phyloP scores from a whole-genome alignment of 768 basidiomycete species.

The Omphalotus guepiniiformis region DNA sequence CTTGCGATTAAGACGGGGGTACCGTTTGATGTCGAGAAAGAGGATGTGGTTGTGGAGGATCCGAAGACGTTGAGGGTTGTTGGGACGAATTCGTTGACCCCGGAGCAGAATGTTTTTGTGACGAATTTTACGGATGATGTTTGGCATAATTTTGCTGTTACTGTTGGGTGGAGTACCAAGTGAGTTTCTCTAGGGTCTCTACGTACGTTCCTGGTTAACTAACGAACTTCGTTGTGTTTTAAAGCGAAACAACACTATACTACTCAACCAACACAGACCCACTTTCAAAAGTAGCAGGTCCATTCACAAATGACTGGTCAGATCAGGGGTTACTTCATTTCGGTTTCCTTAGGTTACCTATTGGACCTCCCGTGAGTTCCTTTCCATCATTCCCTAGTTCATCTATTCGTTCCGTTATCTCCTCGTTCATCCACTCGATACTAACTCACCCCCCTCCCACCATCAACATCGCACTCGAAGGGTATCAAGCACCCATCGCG shows the following conservation, averaged over 20 bases:
- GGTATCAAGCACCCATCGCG: neutral
- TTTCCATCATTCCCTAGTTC: neutral
- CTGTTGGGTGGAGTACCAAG: neutral
- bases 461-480: neutral
- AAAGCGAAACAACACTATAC: neutral
- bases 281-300: neutral
- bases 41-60: neutral
- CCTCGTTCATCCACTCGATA: too few relatives aligned
- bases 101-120: neutral
- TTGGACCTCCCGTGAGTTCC: neutral
- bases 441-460: neutral
- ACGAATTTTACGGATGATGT: neutral
- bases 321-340: neutral
- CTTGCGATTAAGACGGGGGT: neutral
- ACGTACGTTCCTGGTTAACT: too few relatives aligned
- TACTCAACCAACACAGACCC: neutral
- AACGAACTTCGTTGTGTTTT: neutral
- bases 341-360: neutral
- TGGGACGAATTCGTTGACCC: neutral
- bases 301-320: neutral
- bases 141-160: neutral
- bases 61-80: neutral
- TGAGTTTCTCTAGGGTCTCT: neutral
- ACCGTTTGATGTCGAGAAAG: neutral
- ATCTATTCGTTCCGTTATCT: too few relatives aligned